A percentile compares a stretch with the other conserved stretches of the same genome.
phyloP scores from a whole-genome alignment of 1,284 basidiomycete species.

The Schizopora paradoxa region DNA sequence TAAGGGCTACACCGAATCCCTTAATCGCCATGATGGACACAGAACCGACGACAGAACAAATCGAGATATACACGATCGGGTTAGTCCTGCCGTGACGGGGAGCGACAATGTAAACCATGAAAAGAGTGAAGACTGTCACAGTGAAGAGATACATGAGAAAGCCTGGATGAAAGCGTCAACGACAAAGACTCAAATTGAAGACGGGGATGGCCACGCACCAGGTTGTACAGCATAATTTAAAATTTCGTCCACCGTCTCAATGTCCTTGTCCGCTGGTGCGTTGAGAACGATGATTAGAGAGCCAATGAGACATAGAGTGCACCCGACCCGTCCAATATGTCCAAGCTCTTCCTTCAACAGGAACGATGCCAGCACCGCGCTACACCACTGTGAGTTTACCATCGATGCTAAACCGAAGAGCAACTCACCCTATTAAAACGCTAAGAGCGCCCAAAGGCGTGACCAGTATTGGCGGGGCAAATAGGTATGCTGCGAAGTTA shows the following conservation, averaged over 20 bases:
- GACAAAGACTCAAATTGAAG: conserved; percentile 7
- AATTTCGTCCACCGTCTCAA: conserved; percentile 94
- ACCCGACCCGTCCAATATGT: conserved; percentile 88
- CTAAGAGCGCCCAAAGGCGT: conserved; percentile 94
- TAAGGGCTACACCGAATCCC: conserved; percentile 94
- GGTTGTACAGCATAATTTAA: conserved; percentile 85
- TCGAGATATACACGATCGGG: conserved; percentile 90
- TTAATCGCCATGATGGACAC: conserved; percentile 93
- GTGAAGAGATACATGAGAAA: conserved; percentile 88
- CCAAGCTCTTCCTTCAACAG: conserved; percentile 92
- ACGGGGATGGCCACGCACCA: conserved; percentile 43
- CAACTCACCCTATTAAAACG: conserved; percentile 89
- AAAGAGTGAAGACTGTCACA: conserved; percentile 74
- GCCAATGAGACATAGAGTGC: conserved; percentile 86
- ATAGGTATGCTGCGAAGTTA: conserved; percentile 98
- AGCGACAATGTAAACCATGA: conserved; percentile 85
- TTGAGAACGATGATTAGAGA: conserved; percentile 95
- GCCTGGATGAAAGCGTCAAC: conserved; percentile 39
- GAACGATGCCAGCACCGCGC: conserved; percentile 90
- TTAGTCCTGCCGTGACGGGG: conserved; percentile 88
- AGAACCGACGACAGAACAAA: conserved; percentile 87
- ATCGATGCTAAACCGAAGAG: not conserved
- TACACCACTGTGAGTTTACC: conserved; percentile 30
- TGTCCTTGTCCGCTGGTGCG: conserved; percentile 92
- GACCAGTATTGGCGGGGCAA: conserved; percentile 95